These are phyloP conservation scores for Penstemon eatonii DNA, from an alignment of 257 asterid species.

Conservation along the genomic window DNA sequence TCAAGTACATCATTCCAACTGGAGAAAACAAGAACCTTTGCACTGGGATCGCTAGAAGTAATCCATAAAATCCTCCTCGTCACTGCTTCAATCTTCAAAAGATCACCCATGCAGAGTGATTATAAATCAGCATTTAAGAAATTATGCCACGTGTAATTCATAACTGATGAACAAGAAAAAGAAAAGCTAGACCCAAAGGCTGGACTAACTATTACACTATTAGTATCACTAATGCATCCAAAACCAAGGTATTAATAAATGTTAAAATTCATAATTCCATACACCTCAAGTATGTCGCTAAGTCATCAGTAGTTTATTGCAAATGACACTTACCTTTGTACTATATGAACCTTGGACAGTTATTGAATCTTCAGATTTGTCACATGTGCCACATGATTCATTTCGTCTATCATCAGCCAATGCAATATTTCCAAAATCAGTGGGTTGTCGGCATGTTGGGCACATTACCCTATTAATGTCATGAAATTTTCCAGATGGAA, in stretches of 20 bases:
- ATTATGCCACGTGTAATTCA: slow-evolving; percentile 7
- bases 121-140: slow-evolving; percentile 6
- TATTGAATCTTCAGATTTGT: slow-evolving; percentile 55
- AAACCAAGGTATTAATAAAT: background rate
- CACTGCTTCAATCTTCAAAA: slow-evolving; percentile 82
- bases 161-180: slow-evolving; percentile 10
- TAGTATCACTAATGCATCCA: background rate
- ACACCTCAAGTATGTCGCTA: slow-evolving; percentile 3
- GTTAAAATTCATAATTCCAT: background rate
- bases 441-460: slow-evolving; percentile 88
- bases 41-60: slow-evolving; percentile 51
- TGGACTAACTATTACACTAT: background rate
- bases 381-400: slow-evolving; percentile 35
- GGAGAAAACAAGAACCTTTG: slow-evolving; percentile 79
- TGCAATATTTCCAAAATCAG: slow-evolving; percentile 83
- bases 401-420: slow-evolving; percentile 68
- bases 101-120: slow-evolving; percentile 26
- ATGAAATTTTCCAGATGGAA: slow-evolving; percentile 51
- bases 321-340: slow-evolving; percentile 63
- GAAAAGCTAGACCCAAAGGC: slow-evolving; percentile 8
- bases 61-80: slow-evolving; percentile 88
- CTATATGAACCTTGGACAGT: slow-evolving; percentile 89
- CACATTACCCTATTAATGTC: slow-evolving; percentile 64
- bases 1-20: slow-evolving; percentile 99
- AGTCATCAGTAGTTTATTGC: background rate